Percentiles rank a stretch among this genome's conserved stretches.
These are phyloP conservation scores for Termitomyces sp. DNA, from an alignment of 768 basidiomycete genomes.

Conservation along the genomic window DNA sequence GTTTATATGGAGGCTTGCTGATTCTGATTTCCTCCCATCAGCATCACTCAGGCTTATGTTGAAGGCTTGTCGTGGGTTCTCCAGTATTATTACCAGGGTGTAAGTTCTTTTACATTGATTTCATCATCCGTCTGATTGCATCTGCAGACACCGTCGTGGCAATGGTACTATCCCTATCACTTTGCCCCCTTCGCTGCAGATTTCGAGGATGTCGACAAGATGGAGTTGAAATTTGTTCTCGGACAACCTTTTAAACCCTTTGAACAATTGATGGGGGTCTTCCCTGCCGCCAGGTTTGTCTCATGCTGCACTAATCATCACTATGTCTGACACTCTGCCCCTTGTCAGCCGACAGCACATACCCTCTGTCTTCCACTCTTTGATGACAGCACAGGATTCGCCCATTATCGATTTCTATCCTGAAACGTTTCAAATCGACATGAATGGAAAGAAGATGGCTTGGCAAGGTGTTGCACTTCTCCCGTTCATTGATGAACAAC, in stretches of 20 bases:
- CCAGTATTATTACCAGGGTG: slow-evolving; percentile 98
- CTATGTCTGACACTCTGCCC: background rate
- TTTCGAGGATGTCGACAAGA: slow-evolving; percentile 74
- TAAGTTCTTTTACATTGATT: slow-evolving; percentile 33
- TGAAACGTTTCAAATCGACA: slow-evolving; percentile 88
- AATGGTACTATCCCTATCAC: slow-evolving; percentile 99
- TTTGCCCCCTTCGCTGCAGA: slow-evolving; percentile 98
- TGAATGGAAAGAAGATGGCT: slow-evolving; percentile 99
- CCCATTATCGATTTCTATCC: slow-evolving; percentile 98
- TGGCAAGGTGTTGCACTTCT: slow-evolving; percentile 98
- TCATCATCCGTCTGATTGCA: slow-evolving; percentile 1
- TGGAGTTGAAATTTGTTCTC: slow-evolving; percentile 76
- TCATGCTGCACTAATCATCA: slow-evolving; percentile 9
- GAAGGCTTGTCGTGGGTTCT: slow-evolving; percentile 97
- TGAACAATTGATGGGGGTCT: slow-evolving; percentile 98
- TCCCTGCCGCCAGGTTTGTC: slow-evolving; percentile 83
- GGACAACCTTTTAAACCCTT: slow-evolving; percentile 95
- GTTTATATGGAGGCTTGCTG: background rate
- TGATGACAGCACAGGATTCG: slow-evolving; percentile 86
- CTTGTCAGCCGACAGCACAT: slow-evolving; percentile 78
- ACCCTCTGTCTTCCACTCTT: slow-evolving; percentile 76
- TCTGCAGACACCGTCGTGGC: slow-evolving; percentile 85
- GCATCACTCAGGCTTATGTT: slow-evolving; percentile 80
- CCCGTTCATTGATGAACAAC: slow-evolving; percentile 89
- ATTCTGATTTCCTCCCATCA: slow-evolving; percentile 29